These are phyloP conservation scores for Aspergillus ochraceus DNA, from an alignment of 2,329 filamentous ascomycete genomes.

Conservation along the genomic window DNA sequence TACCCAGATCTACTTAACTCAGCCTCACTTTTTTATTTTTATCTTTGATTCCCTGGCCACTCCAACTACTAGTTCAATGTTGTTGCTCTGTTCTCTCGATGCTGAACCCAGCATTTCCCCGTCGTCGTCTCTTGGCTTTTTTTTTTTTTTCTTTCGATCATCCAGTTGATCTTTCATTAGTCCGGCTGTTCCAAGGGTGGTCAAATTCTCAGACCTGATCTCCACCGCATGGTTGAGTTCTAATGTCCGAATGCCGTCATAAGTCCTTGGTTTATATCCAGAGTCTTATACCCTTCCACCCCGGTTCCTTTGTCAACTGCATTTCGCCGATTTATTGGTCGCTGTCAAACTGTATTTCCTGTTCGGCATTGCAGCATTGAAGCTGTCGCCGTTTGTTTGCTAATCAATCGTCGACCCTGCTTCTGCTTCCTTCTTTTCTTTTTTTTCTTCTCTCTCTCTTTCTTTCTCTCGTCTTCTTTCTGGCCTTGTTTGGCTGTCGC, in stretches of 20 bases:
- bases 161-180: conserved; percentile 1
- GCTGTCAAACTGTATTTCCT: background rate
- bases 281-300: conserved; percentile 2
- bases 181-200: background rate
- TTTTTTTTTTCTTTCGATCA: conserved; percentile 5
- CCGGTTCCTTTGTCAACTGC: conserved; percentile 8
- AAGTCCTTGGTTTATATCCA: conserved; percentile 8
- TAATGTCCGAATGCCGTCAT: background rate
- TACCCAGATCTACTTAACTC: background rate
- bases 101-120: conserved; percentile 6
- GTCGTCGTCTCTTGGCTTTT: conserved; percentile 6
- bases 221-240: background rate
- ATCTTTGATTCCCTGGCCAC: background rate
- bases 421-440: background rate
- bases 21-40: conserved; percentile 18
- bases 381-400: conserved; percentile 12
- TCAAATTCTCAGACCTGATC: background rate
- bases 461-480: background rate
- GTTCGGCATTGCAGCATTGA: conserved; percentile 8
- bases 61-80: background rate
- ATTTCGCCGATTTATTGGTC: conserved; percentile 5
- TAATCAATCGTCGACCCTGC: background rate
- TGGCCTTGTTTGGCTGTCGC: background rate
- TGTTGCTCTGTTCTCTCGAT: background rate
- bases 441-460: background rate